phyloP scores from a whole-genome alignment of 306 rosid species.

The Cicer arietinum region DNA sequence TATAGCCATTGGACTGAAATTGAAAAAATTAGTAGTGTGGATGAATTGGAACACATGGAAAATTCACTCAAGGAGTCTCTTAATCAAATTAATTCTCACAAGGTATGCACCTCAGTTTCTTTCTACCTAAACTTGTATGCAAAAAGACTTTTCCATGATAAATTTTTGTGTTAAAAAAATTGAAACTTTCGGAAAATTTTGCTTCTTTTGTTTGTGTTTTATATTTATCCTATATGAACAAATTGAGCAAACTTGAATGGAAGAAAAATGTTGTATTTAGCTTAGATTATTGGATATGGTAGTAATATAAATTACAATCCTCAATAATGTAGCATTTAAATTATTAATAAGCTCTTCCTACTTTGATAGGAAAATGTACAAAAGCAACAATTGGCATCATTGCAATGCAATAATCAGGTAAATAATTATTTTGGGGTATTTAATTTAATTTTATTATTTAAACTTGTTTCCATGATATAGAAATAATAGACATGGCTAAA shows the following conservation, averaged over 20 bases:
- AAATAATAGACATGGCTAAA: conserved; percentile 5
- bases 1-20: conserved; percentile 70
- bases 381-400: conserved; percentile 74
- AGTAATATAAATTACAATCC: not conserved
- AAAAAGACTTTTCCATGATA: not conserved
- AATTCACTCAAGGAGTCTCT: conserved; percentile 77
- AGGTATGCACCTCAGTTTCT: conserved; percentile 55
- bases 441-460: not conserved
- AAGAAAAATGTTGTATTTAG: not conserved
- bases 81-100: conserved; percentile 63
- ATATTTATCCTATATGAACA: not conserved
- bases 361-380: conserved; percentile 61
- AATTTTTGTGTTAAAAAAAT: not conserved
- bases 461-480: not conserved
- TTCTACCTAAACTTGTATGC: conserved; percentile 12
- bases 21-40: conserved; percentile 70
- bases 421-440: conserved; percentile 22
- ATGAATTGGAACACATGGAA: conserved; percentile 79
- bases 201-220: not conserved
- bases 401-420: conserved; percentile 86
- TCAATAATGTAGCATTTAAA: not conserved
- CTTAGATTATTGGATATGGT: not conserved
- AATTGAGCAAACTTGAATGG: not conserved
- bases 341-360: conserved; percentile 13
- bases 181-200: not conserved